phyloP scores from a whole-genome alignment of 2,329 filamentous ascomycete species.

The Beauveria caledonica region DNA sequence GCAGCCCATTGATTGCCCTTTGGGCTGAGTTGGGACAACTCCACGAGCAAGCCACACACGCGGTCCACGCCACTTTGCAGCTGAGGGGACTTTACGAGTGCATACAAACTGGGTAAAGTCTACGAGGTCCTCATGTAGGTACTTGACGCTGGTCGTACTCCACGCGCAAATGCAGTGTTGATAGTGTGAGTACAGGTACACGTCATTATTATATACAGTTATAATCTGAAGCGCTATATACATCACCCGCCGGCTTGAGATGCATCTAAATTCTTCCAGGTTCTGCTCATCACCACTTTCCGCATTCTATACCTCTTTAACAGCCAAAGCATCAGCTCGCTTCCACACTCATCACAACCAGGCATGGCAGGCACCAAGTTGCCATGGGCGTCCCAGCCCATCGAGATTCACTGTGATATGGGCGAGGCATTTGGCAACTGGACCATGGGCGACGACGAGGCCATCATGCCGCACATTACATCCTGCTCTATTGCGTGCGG shows the following conservation, averaged over 20 bases:
- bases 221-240: background rate
- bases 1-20: background rate
- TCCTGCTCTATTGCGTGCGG: conserved; percentile 11
- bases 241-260: background rate
- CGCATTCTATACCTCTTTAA: too few relatives aligned
- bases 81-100: too few relatives aligned
- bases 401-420: conserved; percentile 8
- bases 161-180: background rate
- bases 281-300: too few relatives aligned
- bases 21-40: background rate
- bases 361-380: background rate
- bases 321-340: background rate
- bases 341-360: background rate
- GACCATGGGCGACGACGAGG: conserved; percentile 3
- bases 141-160: background rate
- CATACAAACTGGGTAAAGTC: background rate
- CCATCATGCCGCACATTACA: conserved; percentile 4
- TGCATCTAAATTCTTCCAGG: too few relatives aligned
- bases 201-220: too few relatives aligned
- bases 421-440: conserved; percentile 5
- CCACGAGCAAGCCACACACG: background rate
- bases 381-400: background rate
- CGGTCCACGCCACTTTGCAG: too few relatives aligned
- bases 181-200: too few relatives aligned
- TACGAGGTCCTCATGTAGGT: background rate